Percentiles rank a stretch among this genome's conserved stretches.
Evolutionary conservation across 495 filamentous ascomycete species (phyloP).

Genomic region (Margaritispora aquatica): DNA sequence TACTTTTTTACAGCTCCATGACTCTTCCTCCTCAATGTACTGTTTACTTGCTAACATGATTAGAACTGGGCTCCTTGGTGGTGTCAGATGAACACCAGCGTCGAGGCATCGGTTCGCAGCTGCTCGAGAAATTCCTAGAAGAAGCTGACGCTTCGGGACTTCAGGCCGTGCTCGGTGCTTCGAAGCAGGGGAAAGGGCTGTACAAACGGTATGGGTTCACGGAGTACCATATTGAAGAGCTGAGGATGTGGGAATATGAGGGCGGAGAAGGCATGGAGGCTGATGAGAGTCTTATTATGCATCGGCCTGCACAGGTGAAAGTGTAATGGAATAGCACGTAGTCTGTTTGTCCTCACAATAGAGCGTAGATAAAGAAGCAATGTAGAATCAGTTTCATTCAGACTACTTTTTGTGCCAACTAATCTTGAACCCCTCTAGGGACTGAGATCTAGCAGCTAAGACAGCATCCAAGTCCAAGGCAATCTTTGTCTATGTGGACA

Average conservation of each 20-base stretch:
- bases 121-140: constrained; percentile 15
- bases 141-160: constrained; percentile 12
- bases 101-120: constrained; percentile 14
- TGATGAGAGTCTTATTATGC: constrained; percentile 18
- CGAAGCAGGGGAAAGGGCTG: constrained; percentile 8
- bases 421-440: no score
- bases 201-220: constrained; percentile 20
- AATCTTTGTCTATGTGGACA: no score
- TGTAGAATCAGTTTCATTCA: no score
- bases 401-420: no score
- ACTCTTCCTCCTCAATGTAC: neutral
- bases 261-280: constrained; percentile 19
- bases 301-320: constrained; percentile 14
- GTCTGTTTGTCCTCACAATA: no score
- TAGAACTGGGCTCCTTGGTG: constrained; percentile 12
- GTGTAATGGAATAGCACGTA: no score
- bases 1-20: constrained; percentile 1
- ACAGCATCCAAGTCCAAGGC: no score
- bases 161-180: constrained; percentile 19
- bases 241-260: constrained; percentile 23
- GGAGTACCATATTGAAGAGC: constrained; percentile 4
- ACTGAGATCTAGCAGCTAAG: no score
- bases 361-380: no score
- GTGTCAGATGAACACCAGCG: constrained; percentile 16
- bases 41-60: neutral